phyloP scores from a whole-genome alignment of 2,329 filamentous ascomycete species.

The Penicillium sp. region DNA sequence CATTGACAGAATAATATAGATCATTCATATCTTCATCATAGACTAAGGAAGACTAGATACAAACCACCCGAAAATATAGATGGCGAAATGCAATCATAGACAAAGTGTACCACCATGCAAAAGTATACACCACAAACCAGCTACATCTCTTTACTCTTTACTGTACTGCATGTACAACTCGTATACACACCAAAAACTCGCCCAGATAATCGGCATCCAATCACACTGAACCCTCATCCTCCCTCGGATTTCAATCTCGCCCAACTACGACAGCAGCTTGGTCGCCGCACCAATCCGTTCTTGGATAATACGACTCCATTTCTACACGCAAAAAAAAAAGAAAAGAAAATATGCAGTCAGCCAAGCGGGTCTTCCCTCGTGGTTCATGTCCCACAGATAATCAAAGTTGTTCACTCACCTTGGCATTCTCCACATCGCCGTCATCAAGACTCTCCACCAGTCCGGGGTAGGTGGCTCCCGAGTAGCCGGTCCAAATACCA shows the following conservation, averaged over 20 bases:
- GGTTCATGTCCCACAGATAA: conserved; percentile 7
- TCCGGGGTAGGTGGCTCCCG: conserved; percentile 72
- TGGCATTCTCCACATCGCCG: conserved; percentile 52
- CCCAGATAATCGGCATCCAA: conserved; percentile 2
- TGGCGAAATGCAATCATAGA: background rate
- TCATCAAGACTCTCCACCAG: conserved; percentile 67
- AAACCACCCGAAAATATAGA: background rate
- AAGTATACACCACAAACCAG: background rate
- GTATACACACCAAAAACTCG: background rate
- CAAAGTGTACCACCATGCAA: background rate
- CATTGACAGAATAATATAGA: background rate
- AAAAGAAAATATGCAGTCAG: conserved; percentile 17
- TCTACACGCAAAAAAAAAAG: too few species aligned
- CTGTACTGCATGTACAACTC: background rate
- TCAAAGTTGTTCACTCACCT: conserved; percentile 53
- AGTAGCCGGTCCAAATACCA: conserved; percentile 88
- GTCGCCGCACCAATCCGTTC: conserved; percentile 44
- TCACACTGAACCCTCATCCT: background rate
- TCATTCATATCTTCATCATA: background rate
- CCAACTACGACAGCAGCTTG: conserved; percentile 35
- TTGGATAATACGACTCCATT: conserved; percentile 49
- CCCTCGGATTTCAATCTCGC: conserved; percentile 1
- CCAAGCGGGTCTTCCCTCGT: background rate
- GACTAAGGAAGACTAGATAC: background rate
- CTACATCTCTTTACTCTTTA: background rate